A percentile compares a stretch with the other conserved stretches of the same genome.
Conservation (phyloP, 2,329 filamentous ascomycete species). For the Colletotrichum acutatum region DNA sequence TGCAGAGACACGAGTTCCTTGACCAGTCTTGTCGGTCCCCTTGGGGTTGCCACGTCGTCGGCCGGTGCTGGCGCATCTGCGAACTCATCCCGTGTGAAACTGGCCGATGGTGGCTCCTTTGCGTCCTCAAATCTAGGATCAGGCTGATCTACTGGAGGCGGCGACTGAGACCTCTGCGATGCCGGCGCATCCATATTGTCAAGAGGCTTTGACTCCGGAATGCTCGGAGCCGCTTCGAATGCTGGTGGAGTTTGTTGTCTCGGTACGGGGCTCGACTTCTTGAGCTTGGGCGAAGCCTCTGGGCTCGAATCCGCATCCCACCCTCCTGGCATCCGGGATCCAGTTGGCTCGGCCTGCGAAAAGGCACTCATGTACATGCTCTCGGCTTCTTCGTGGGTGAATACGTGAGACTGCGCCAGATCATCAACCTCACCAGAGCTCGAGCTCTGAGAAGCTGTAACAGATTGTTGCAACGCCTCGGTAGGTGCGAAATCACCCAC, state of each 20-base stretch:
- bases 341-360: constrained; percentile 55
- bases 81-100: neutral
- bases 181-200: neutral
- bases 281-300: constrained; percentile 1
- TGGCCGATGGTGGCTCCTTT: neutral
- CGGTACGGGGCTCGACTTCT: neutral
- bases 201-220: neutral
- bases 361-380: constrained; percentile 89
- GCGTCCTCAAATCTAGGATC: constrained; percentile 15
- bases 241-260: constrained; percentile 10
- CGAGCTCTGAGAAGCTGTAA: constrained; percentile 41
- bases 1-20: constrained; percentile 65
- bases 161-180: constrained; percentile 6
- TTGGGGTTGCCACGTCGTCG: constrained; percentile 61
- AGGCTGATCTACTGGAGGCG: constrained; percentile 29
- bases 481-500: constrained; percentile 6
- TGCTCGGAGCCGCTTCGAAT: neutral
- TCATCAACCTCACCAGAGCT: constrained; percentile 55
- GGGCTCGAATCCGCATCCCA: constrained; percentile 56
- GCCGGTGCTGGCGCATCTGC: constrained; percentile 30
- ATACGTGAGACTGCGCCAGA: constrained; percentile 74
- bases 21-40: constrained; percentile 63
- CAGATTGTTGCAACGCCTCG: constrained; percentile 38
- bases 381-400: constrained; percentile 82
- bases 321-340: constrained; percentile 59